phyloP scores from a whole-genome alignment of 2,329 filamentous ascomycete species.

The Fusarium napiforme region DNA sequence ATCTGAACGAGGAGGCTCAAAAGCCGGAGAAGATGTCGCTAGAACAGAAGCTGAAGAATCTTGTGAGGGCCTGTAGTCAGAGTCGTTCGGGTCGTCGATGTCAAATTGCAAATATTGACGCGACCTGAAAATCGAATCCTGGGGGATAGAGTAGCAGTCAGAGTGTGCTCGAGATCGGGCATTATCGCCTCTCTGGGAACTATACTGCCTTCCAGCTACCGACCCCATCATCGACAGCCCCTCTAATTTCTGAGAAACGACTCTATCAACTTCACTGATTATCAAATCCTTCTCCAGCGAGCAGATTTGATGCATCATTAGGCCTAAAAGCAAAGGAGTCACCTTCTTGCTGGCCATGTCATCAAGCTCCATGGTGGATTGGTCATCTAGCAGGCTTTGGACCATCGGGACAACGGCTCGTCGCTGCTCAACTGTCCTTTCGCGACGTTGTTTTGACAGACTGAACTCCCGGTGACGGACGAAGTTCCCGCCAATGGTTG shows the following conservation, averaged over 20 bases:
- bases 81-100: not conserved
- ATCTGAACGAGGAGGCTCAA: not conserved
- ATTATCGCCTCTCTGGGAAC: not conserved
- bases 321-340: slow-evolving; percentile 20
- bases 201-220: not conserved
- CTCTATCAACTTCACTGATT: not conserved
- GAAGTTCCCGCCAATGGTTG: too few species aligned
- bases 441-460: not conserved
- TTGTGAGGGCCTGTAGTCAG: not conserved
- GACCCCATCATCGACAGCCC: not conserved
- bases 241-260: not conserved
- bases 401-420: slow-evolving; percentile 3
- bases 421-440: slow-evolving; percentile 2
- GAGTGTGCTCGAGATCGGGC: not conserved
- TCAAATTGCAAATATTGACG: not conserved
- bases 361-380: not conserved
- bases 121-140: too few species aligned
- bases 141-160: too few species aligned
- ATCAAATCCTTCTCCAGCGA: not conserved
- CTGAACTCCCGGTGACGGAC: too few species aligned
- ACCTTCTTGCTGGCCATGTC: not conserved
- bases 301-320: slow-evolving; percentile 18
- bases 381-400: slow-evolving; percentile 5
- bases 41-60: not conserved
- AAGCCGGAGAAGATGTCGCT: not conserved